Evolutionary conservation across 805 yeast species (phyloP), one percentile per base, ranked within the genome.

Genomic region (Metschnikowia lochheadii): DNA sequence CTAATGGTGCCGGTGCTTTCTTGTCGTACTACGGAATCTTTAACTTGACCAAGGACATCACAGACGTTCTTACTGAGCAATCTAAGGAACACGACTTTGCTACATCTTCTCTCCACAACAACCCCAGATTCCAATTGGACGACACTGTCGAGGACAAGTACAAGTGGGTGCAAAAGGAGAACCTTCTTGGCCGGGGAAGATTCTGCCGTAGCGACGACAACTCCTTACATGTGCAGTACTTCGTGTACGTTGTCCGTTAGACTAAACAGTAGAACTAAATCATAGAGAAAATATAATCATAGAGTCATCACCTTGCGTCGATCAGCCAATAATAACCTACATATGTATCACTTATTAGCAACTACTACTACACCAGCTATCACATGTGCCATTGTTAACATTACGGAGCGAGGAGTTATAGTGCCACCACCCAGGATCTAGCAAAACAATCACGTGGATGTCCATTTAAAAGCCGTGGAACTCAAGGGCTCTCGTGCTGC

Each of bases 181-280:
- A 73, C 56, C 69, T 81, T 50, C 44, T 81, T 20, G 88, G 85
- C 18, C 79, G 76, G 61, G 88, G 89, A 33, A 73, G 84, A 51
- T 82, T 82, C 58, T 60, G 77, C 44, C 72, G 83, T 57, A 26
- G 34, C 53, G 69, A 63, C 3, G 59, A 68, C 6, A 82, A 78
- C 18, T 56, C 35, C 2, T 63, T 80, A 51, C 73, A 66, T 53
- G 86, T 83, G 38, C 86, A 83, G 65, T 83, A 82, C 68, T 72
- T 67, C 54, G 64, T 79, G 48, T 80, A 77, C 56, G 67, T 74
- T 29, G 48, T 57, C 17, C 60, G 60, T 34, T 54, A 53, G 39
- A 11, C 4, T 8, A 26, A 10, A 26, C 29, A 26, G 29, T 26
- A 26, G 29, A 8, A 8, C 11, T 26, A 8, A 26, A 26, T 26